phyloP scores from a whole-genome alignment of 2,329 filamentous ascomycete genomes.

The Clarireedia hainanense region DNA sequence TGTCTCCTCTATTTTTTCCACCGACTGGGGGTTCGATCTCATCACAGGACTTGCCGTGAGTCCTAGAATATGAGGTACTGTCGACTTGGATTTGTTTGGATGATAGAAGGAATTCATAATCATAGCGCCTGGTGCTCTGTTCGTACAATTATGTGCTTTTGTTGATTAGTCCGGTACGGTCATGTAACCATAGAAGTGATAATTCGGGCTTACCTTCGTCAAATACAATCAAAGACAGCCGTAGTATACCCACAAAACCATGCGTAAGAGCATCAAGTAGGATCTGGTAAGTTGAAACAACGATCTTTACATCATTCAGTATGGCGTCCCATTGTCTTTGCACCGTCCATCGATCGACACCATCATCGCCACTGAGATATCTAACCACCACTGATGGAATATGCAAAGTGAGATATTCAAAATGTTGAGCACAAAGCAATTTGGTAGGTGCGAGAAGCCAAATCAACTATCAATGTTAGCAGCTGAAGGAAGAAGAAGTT shows the following conservation, averaged over 20 bases:
- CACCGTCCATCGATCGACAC: conserved; percentile 54
- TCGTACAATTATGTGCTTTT: conserved; percentile 29
- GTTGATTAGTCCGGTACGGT: neutral
- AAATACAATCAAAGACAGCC: conserved; percentile 52
- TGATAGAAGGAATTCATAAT: conserved; percentile 29
- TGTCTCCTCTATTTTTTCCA: conserved; percentile 39
- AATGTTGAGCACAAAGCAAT: conserved; percentile 59
- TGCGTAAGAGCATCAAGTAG: conserved; percentile 54
- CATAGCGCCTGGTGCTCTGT: conserved; percentile 24
- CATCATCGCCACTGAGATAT: conserved; percentile 48
- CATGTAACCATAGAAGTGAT: neutral
- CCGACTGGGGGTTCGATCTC: conserved; percentile 21
- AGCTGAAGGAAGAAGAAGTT: neutral
- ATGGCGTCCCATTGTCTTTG: conserved; percentile 52
- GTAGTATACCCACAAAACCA: conserved; percentile 49
- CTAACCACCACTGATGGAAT: conserved; percentile 46
- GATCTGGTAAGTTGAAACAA: conserved; percentile 54
- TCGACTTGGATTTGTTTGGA: conserved; percentile 10
- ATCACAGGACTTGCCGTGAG: conserved; percentile 29
- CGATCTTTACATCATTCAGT: conserved; percentile 46
- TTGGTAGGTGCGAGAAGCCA: conserved; percentile 73
- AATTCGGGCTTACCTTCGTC: conserved; percentile 48
- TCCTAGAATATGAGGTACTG: conserved; percentile 27
- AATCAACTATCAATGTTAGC: conserved; percentile 37
- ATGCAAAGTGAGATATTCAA: conserved; percentile 49